Evolutionary conservation across 139 green algal genomes (phyloP), one percentile per base, ranked within the genome.

Genomic region (Chlamydomonas schloesseri): DNA sequence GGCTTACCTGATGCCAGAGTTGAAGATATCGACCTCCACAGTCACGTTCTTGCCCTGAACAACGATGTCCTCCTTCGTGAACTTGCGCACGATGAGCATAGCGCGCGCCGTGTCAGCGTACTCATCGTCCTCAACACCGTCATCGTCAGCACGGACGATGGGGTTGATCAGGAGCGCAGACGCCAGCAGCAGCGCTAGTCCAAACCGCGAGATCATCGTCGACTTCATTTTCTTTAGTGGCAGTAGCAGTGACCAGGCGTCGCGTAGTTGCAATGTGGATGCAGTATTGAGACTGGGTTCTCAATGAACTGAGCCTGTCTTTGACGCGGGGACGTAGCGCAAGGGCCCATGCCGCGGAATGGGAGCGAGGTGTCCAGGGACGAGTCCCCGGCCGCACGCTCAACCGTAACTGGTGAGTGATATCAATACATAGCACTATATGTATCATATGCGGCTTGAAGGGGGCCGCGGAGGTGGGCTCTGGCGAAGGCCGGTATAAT

Each of bases 11-110:
- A 75, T 34, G 24, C 89, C 89, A 18, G 86, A 81, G 65, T 92
- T 92, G 71, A 84, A 90, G 8, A 92, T 42, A 55, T 92, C 81
- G 8, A 92, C 47, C 42, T 82, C 55, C 24, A 92, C 75, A 3
- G 89, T 92, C 17, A 92, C 60, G 46, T 92, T 92, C 60, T 81
- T 81, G 1, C 89, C 89, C 73, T 92, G 89, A 18, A 92, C 89
- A 21, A 87, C 86, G 53, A 84, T 57, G 33, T 90, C 89, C 24
- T 92, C 86, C 71, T 90, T 86, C 17, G 87, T 72, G 37, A 75
- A 89, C 53, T 92, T 92, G 28, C 86, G 74, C 11, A 92, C 81
- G 2, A 92, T 79, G 29, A 92, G 71, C 64, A 87, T 71, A 17
- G 89, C 89, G 26, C 76, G 88, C 37, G 87, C 75, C n/a, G 73